Conservation (phyloP, 225 moss, liverwort and hornwort genomes). For the Takakia lepidozioides region DNA sequence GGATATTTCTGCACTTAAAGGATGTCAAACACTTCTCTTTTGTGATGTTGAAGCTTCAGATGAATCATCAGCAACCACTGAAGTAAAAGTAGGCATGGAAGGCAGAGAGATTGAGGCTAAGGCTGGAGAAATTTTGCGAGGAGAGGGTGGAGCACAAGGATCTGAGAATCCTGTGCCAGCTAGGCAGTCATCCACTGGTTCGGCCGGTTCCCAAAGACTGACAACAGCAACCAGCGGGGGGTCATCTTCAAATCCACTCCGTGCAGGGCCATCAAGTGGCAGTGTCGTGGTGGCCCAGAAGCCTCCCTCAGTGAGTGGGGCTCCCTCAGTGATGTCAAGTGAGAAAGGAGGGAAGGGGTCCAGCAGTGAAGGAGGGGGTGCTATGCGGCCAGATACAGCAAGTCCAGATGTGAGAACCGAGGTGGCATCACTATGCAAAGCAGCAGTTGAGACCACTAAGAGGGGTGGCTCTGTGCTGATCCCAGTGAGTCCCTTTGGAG, state of each 20-base stretch:
- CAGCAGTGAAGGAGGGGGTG: constrained; percentile 31
- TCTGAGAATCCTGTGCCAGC: constrained; percentile 17
- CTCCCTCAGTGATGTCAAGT: constrained; percentile 7
- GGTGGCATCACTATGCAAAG: constrained; percentile 42
- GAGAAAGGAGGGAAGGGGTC: constrained; percentile 26
- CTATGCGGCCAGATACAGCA: constrained; percentile 13
- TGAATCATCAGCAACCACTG: constrained; percentile 4
- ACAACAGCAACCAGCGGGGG: constrained; percentile 16
- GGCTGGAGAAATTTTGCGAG: constrained; percentile 15
- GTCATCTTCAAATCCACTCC: constrained; percentile 18
- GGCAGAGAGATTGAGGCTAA: constrained; percentile 9
- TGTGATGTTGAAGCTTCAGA: constrained; percentile 31
- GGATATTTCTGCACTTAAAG: constrained; percentile 45
- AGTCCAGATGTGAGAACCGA: constrained; percentile 32
- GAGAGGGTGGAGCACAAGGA: constrained; percentile 19
- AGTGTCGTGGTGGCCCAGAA: constrained; percentile 17
- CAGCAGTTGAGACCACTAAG: constrained; percentile 45
- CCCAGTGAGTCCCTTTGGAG: constrained; percentile 58
- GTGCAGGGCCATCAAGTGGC: constrained; percentile 17
- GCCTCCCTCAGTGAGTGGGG: constrained; percentile 7
- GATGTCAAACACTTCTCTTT: constrained; percentile 57
- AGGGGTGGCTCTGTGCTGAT: constrained; percentile 83
- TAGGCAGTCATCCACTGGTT: constrained; percentile 29
- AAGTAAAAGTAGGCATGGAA: constrained; percentile 7
- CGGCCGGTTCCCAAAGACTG: constrained; percentile 25